phyloP scores from a whole-genome alignment of 2,329 filamentous ascomycete species.

The Pyrenochaeta sp. region DNA sequence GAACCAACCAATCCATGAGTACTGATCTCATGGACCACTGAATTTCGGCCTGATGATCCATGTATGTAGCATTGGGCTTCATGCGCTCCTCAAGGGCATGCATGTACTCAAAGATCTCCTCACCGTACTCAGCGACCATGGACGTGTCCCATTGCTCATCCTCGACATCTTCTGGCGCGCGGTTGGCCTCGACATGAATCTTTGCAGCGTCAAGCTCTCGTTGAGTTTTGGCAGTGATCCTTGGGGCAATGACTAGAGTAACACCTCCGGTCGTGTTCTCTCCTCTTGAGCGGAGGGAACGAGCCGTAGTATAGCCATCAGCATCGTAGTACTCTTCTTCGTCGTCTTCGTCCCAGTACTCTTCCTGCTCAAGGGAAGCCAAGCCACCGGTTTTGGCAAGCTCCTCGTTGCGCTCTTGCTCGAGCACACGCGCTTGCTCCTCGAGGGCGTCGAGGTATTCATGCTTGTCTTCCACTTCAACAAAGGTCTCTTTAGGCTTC shows the following conservation, averaged over 20 bases:
- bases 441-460: slow-evolving; percentile 50
- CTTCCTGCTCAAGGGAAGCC: slow-evolving; percentile 63
- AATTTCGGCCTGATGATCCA: slow-evolving; percentile 96
- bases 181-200: slow-evolving; percentile 70
- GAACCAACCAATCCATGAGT: slow-evolving; percentile 96
- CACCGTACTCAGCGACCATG: slow-evolving; percentile 96
- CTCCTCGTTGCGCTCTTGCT: slow-evolving; percentile 47
- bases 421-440: slow-evolving; percentile 43
- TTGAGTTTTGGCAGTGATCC: slow-evolving; percentile 71
- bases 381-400: slow-evolving; percentile 34
- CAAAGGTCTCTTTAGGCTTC: slow-evolving; percentile 11
- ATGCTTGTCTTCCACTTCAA: slow-evolving; percentile 35
- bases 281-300: slow-evolving; percentile 76
- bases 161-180: slow-evolving; percentile 77
- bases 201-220: slow-evolving; percentile 76
- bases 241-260: slow-evolving; percentile 74
- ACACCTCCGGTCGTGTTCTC: slow-evolving; percentile 74
- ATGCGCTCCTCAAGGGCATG: slow-evolving; percentile 84
- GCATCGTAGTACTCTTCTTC: slow-evolving; percentile 77
- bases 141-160: slow-evolving; percentile 93
- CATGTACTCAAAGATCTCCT: slow-evolving; percentile 96
- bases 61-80: slow-evolving; percentile 90
- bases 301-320: slow-evolving; percentile 76
- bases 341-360: slow-evolving; percentile 76
- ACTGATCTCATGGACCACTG: slow-evolving; percentile 99